Percentiles rank a stretch among this genome's conserved stretches.
Evolutionary conservation across 1,284 basidiomycete species (phyloP).

Genomic region (Marasmius fiardii): DNA sequence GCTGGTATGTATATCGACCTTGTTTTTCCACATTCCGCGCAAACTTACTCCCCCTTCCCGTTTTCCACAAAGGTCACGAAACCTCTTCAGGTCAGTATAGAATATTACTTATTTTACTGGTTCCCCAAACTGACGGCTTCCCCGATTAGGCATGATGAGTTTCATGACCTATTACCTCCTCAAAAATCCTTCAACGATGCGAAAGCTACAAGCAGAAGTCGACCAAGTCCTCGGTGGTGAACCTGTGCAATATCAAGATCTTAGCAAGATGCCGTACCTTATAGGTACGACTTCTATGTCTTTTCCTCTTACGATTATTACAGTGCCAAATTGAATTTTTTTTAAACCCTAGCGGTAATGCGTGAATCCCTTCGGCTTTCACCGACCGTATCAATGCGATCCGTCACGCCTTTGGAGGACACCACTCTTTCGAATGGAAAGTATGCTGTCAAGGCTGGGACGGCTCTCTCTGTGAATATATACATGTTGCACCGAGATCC

Average conservation of each 20-base stretch:
- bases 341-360: constrained; percentile 32
- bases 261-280: constrained; percentile 42
- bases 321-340: not conserved
- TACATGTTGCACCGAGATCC: constrained; percentile 39
- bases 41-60: not conserved
- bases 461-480: constrained; percentile 28
- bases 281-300: constrained; percentile 23
- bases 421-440: constrained; percentile 35
- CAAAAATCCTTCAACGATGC: constrained; percentile 40
- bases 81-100: constrained; percentile 2
- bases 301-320: not conserved
- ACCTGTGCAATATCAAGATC: constrained; percentile 32
- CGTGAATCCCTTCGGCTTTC: constrained; percentile 44
- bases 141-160: constrained; percentile 28
- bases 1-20: constrained; percentile 7
- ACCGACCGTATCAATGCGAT: constrained; percentile 36
- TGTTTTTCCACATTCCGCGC: not conserved
- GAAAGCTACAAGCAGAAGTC: constrained; percentile 43
- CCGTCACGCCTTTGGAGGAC: constrained; percentile 32
- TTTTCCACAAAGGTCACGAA: constrained; percentile 4
- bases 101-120: not conserved
- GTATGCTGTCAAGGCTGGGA: constrained; percentile 36
- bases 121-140: constrained; percentile 2
- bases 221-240: constrained; percentile 40
- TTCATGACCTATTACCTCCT: constrained; percentile 43